Percentiles rank a stretch among this genome's conserved stretches.
phyloP scores from a whole-genome alignment of 2,329 filamentous ascomycete species.

The Calonectria multiphialidica region DNA sequence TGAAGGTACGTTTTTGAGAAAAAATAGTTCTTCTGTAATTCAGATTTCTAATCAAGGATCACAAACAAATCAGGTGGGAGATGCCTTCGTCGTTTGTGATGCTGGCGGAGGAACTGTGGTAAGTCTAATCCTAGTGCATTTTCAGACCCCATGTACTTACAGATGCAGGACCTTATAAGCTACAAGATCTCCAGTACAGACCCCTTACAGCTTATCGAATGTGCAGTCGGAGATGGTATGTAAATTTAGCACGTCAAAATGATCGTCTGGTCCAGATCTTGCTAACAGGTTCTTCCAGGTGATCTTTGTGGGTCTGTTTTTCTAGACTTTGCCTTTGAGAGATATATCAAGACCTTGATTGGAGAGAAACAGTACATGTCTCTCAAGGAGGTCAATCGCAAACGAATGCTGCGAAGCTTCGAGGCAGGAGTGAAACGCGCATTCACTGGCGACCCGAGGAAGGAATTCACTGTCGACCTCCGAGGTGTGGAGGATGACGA shows the following conservation, averaged over 20 bases:
- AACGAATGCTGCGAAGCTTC: neutral
- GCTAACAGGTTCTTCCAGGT: neutral
- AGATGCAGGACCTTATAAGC: neutral
- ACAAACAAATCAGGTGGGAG: neutral
- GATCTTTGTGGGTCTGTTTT: constrained; percentile 2
- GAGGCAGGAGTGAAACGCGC: neutral
- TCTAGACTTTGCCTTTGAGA: neutral
- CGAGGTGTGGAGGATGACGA: neutral
- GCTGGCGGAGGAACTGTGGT: constrained; percentile 6
- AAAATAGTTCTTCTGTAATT: neutral
- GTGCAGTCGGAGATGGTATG: neutral
- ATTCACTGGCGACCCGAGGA: neutral
- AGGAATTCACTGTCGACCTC: neutral
- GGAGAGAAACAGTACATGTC: neutral
- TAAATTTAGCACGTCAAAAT: neutral
- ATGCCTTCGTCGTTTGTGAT: neutral
- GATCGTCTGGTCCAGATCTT: neutral
- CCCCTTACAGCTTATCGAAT: neutral
- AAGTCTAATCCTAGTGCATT: neutral
- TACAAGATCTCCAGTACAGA: neutral
- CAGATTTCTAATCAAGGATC: too few relatives aligned
- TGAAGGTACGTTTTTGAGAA: neutral
- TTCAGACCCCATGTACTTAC: neutral
- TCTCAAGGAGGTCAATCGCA: neutral
- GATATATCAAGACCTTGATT: neutral